Base-by-base conservation (phyloP, 345 rosid genomes). In the Atalantia buxifolia region DNA sequence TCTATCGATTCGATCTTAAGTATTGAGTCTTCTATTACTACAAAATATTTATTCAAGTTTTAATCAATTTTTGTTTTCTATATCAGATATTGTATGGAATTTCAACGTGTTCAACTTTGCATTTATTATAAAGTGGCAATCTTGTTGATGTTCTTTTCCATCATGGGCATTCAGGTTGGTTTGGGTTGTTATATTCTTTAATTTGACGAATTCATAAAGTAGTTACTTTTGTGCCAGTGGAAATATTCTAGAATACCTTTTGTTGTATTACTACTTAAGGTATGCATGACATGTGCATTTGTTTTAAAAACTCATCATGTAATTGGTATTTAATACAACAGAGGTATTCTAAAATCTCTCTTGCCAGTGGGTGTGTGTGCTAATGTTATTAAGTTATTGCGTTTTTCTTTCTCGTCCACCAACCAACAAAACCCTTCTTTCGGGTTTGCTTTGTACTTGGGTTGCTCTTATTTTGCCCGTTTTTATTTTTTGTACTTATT, bases 31-130 rank as follows among this genome's bases (percentile, higher is more conserved):
- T 6, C 57, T 53, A 16, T 9, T 19, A 53, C 50, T 3, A 5
- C 50, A 45, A 45, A 13, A 16, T 63, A 0, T 61, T 24, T 64
- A 30, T 16, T 14, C 10, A 64, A 30, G 7, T 31, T 14, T 31
- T 30, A 30, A 30, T 28, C 2, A 5, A 14, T 28, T 64, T 36
- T 69, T 53, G 2, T 38, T 22, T 74, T 48, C 7, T 12, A 71
- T 75, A 71, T 78, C 83, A 69, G 79, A 69, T 50, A 27, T 35
- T 67, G 48, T 13, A 85, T 88, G 88, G 86, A 66, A 78, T 60
- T 53, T 36, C 74, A 4, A 22, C 60, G 14, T 28, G 5, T 24
- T 68, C 31, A 7, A 30, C 60, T 80, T 31, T 19, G 40, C 70
- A 27, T 74, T 48, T 42, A 2, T 59, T 76, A 31, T 69, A 79